phyloP scores from a whole-genome alignment of 2,329 filamentous ascomycete genomes.

The Aspergillus melleus region DNA sequence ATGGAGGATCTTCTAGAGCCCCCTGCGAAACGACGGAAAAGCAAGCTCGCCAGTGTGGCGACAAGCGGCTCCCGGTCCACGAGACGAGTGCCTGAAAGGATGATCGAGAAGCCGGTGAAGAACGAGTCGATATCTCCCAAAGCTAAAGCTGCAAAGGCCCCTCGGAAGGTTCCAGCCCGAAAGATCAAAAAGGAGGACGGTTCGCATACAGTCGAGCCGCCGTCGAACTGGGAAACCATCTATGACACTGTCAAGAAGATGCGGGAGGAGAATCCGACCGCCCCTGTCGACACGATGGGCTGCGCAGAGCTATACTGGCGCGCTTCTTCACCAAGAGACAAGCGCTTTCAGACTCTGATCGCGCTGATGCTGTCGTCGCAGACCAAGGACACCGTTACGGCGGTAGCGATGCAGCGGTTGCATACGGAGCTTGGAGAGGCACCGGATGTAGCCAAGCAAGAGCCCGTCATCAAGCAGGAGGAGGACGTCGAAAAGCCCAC shows the following conservation, averaged over 20 bases:
- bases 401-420: slow-evolving; percentile 75
- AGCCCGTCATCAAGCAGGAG: slow-evolving; percentile 18
- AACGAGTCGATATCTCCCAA: slow-evolving; percentile 26
- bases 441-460: neutral
- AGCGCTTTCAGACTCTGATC: slow-evolving; percentile 81
- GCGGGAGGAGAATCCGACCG: slow-evolving; percentile 65
- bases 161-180: slow-evolving; percentile 41
- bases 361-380: slow-evolving; percentile 89
- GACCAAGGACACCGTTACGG: slow-evolving; percentile 90
- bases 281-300: slow-evolving; percentile 96
- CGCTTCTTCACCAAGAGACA: slow-evolving; percentile 51
- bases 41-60: slow-evolving; percentile 31
- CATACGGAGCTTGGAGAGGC: slow-evolving; percentile 66
- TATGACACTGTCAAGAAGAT: slow-evolving; percentile 78
- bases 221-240: slow-evolving; percentile 79
- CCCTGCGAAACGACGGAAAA: slow-evolving; percentile 51
- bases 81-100: slow-evolving; percentile 2
- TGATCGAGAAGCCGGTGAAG: slow-evolving; percentile 26
- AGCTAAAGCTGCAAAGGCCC: slow-evolving; percentile 10
- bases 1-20: slow-evolving; percentile 58
- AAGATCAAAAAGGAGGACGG: slow-evolving; percentile 41
- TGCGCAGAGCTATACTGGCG: slow-evolving; percentile 61
- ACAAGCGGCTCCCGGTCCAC: neutral
- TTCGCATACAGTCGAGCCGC: slow-evolving; percentile 52
- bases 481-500: slow-evolving; percentile 27